A percentile compares a stretch with the other conserved stretches of the same genome.
Conservation (phyloP, 2,329 filamentous ascomycete genomes). For the Fusarium phyllophilum region DNA sequence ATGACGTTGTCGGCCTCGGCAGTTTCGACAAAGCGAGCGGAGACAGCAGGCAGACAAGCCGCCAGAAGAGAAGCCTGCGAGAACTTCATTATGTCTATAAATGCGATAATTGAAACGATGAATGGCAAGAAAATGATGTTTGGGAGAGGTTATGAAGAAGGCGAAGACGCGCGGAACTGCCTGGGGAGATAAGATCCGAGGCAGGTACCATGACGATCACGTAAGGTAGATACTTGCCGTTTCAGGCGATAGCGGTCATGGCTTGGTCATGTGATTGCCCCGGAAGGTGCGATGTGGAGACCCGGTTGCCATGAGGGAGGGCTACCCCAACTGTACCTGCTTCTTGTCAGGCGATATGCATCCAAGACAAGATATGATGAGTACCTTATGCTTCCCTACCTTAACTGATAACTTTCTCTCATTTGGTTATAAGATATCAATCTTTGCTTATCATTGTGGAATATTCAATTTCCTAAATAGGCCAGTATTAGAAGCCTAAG, state of each 20-base stretch:
- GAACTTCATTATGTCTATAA: constrained; percentile 59
- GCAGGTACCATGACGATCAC: constrained; percentile 38
- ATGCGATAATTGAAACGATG: not conserved
- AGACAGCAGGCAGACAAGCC: constrained; percentile 63
- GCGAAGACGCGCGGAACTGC: constrained; percentile 22
- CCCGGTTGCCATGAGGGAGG: constrained; percentile 29
- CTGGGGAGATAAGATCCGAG: constrained; percentile 19
- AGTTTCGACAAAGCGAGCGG: constrained; percentile 66
- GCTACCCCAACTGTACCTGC: constrained; percentile 3
- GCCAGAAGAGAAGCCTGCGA: constrained; percentile 63
- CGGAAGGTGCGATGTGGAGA: constrained; percentile 33
- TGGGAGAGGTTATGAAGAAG: constrained; percentile 18
- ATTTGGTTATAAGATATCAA: not conserved
- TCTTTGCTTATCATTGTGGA: not conserved
- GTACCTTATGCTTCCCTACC: not conserved
- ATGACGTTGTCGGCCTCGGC: constrained; percentile 62
- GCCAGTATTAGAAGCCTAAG: not conserved
- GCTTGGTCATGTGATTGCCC: constrained; percentile 33
- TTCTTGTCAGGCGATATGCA: not conserved
- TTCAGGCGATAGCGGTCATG: constrained; percentile 28
- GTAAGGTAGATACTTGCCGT: constrained; percentile 36
- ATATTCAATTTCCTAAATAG: not conserved
- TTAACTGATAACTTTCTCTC: not conserved
- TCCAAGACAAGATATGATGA: not conserved
- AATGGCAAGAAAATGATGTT: constrained; percentile 9